Evolutionary conservation across 2,329 filamentous ascomycete species (phyloP).

Genomic region (Xylariaceae sp.): DNA sequence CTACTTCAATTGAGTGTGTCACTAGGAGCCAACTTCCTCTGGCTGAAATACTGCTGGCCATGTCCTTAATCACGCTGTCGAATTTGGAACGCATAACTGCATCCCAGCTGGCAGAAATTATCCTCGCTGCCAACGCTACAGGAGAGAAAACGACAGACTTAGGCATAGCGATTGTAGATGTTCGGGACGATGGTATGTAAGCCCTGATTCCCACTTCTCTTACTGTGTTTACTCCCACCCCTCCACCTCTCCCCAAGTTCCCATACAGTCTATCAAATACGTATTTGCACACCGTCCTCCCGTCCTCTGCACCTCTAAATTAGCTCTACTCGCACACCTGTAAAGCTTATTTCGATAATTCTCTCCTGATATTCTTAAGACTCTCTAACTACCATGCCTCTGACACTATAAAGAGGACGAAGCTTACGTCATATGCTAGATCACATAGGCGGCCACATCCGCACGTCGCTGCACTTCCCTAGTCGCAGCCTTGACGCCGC

Average conservation of each 20-base stretch:
- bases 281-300: too few species aligned
- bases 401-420: too few species aligned
- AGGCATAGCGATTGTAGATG: slow-evolving; percentile 79
- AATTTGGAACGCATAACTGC: slow-evolving; percentile 71
- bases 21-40: neutral
- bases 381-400: too few species aligned
- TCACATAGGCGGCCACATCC: slow-evolving; percentile 89
- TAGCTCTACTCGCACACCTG: too few species aligned
- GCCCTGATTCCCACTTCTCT: slow-evolving; percentile 1
- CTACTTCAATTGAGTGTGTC: neutral
- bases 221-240: neutral
- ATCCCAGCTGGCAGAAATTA: slow-evolving; percentile 68
- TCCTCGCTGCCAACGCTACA: slow-evolving; percentile 55
- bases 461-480: slow-evolving; percentile 76
- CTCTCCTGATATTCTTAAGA: too few species aligned
- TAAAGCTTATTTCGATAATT: neutral
- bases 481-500: slow-evolving; percentile 73
- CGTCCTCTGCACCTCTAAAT: too few species aligned
- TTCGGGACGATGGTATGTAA: slow-evolving; percentile 79
- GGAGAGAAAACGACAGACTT: slow-evolving; percentile 27
- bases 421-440: slow-evolving; percentile 58
- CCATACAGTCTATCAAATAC: too few species aligned
- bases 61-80: slow-evolving; percentile 53
- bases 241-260: too few species aligned
- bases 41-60: too few species aligned